Evolutionary conservation across 768 basidiomycete genomes (phyloP).

Genomic region (Solioccasus polychromus): DNA sequence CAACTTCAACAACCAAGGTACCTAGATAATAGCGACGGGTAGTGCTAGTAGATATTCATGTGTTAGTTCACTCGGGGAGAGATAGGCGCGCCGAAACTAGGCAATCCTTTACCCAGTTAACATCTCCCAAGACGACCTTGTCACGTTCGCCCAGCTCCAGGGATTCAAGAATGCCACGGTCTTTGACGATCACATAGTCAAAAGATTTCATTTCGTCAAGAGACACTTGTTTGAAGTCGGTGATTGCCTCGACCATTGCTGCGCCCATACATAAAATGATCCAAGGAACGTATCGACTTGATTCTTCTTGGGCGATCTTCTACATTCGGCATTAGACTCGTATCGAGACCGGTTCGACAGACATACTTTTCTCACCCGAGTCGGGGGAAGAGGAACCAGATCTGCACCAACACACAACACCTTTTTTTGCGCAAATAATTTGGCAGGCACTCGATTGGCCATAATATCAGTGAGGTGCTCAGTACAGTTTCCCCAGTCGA

Average conservation of each 20-base stretch:
- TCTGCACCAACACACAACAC: constrained; percentile 62
- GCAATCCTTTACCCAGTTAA: constrained; percentile 78
- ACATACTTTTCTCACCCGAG: constrained; percentile 23
- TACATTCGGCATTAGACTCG: background rate
- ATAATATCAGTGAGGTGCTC: constrained; percentile 61
- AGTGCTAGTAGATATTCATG: background rate
- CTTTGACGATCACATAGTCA: constrained; percentile 64
- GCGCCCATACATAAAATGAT: constrained; percentile 83
- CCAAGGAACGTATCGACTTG: constrained; percentile 49
- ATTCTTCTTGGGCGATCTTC: constrained; percentile 32
- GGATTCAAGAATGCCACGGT: constrained; percentile 30
- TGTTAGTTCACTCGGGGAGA: constrained; percentile 23
- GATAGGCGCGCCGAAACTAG: constrained; percentile 59
- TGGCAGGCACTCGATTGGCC: constrained; percentile 52
- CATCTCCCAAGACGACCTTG: constrained; percentile 43
- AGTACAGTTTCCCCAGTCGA: constrained; percentile 45
- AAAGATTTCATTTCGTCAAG: constrained; percentile 34
- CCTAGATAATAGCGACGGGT: constrained; percentile 6
- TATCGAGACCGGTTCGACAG: background rate
- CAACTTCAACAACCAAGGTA: background rate
- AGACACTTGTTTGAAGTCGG: constrained; percentile 38
- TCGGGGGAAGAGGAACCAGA: constrained; percentile 44
- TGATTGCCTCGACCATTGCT: constrained; percentile 60
- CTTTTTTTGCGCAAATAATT: constrained; percentile 50
- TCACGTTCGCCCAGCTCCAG: constrained; percentile 21